These are phyloP conservation scores for Ampelocalamus luodianensis DNA, from an alignment of 176 grass and related monocot genomes.

Conservation along the genomic window DNA sequence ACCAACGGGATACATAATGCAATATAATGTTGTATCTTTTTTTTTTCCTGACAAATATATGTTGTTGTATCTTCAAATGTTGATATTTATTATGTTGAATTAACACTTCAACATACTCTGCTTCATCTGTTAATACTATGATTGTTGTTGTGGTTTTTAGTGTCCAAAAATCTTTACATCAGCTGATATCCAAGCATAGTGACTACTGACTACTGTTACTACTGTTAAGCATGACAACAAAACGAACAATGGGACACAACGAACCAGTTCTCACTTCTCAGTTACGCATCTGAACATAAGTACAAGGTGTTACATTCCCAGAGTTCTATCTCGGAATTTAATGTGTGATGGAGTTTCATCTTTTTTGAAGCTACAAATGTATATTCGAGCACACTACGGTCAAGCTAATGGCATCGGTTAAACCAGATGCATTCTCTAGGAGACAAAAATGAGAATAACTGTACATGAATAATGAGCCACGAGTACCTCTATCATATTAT, in stretches of 20 bases:
- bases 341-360: background rate
- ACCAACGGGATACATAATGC: background rate
- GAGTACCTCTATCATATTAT: conserved; percentile 29
- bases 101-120: background rate
- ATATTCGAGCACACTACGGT: background rate
- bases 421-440: background rate
- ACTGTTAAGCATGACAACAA: background rate
- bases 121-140: background rate
- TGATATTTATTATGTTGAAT: background rate
- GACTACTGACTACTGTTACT: background rate
- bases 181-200: background rate
- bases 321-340: background rate
- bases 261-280: background rate
- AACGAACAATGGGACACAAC: background rate
- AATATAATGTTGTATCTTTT: background rate
- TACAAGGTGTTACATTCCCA: background rate
- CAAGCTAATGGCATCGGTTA: background rate
- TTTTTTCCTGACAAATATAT: background rate
- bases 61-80: background rate
- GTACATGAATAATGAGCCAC: conserved; percentile 28
- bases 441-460: conserved; percentile 27
- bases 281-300: background rate
- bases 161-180: background rate
- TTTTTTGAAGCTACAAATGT: background rate
- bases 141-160: background rate